Base-by-base conservation (phyloP, 257 asterid species). In the Plantago ovata region DNA sequence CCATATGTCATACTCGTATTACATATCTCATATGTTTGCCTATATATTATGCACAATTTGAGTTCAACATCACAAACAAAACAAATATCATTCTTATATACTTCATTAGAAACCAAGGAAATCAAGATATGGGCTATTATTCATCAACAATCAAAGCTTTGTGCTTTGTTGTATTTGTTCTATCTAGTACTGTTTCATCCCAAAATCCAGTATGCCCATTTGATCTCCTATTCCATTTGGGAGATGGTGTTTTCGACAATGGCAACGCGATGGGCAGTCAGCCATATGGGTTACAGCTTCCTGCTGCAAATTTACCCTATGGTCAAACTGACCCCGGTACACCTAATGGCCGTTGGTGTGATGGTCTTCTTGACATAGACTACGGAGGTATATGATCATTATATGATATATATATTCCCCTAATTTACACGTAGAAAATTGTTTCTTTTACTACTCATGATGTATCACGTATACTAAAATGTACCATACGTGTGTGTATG, bases 331-430 rank as follows among this genome's bases (percentile, higher is more conserved):
- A 21, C 52, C 59, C 60, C 1, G 60, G 53, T 10, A 4, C 3
- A 0, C 66, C 58, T 21, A 49, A 24, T 38, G 66, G 58, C 20
- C 58, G 51, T 2, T 61, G 58, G 66, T 38, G 38, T 20, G 58
- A 62, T 10, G 67, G 67, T 38, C 58, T 49, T 62, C 38, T 62
- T 42, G 59, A 62, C 23, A 38, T 62, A 0, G 67, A 62, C 51
- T 62, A 48, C 21, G 51, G 59, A 38, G 39, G 67, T 38, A 13
- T 4, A 38, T 57, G 7, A 18, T 18, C n/a, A n/a, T n/a, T n/a
- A n/a, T n/a, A n/a, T n/a, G n/a, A 20, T 28, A 28, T 28, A 3
- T 6, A 28, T 28, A 28, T 28, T 28, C 6, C 36, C 4, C 36
- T 28, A 28, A 0, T 28, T 28, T 4, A 4, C 2, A 28, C n/a